Base-by-base conservation (phyloP, 2,329 filamentous ascomycete species). In the Rutstroemia sp. region DNA sequence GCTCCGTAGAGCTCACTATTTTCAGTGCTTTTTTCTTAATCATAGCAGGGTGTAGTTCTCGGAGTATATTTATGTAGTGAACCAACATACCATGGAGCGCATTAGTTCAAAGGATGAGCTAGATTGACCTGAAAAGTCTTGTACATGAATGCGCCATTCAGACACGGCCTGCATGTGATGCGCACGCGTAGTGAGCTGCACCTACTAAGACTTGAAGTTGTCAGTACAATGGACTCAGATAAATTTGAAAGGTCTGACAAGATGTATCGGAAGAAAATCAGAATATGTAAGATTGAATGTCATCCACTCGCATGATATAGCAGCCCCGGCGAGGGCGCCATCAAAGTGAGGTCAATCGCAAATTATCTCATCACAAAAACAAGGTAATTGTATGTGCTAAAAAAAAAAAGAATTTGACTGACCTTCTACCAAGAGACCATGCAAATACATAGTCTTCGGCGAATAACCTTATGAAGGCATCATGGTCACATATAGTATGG, bases 201-300 rank as follows among this genome's bases (percentile, higher is more conserved):
- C 9, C 10, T 12, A 34, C 30, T 34, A 9, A 34, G 30, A 37
- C 52, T 55, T 50, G 14, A n/a, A 55, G 30, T 6, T 25, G 38
- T 55, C 49, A 55, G 38, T 14, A 27, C 42, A 44, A 25, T 2
- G 4, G 5, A 37, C 27, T n/a, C 14, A 5, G n/a, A 14, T 6
- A 10, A 37, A 12, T 2, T 44, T 34, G 4, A 10, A 46, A 14
- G 12, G 14, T 16, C 5, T 21, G 41, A 19, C 16, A 19, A 21
- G n/a, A 34, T 30, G 34, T 47, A 23, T 39, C 41, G 23, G 58
- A 64, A 39, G 23, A 57, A 57, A 70, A 72, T 96, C 91, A 96
- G 91, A 90, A 96, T 95, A 96, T 95, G 91, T 96, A 96, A 96
- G 91, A 92, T 84, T 85, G 75, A 91, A 89, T 95, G 88, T 96